Evolutionary conservation across 75 land plant genomes (phyloP), one percentile per base, ranked within the genome.

Genomic region (Pinus taeda): DNA sequence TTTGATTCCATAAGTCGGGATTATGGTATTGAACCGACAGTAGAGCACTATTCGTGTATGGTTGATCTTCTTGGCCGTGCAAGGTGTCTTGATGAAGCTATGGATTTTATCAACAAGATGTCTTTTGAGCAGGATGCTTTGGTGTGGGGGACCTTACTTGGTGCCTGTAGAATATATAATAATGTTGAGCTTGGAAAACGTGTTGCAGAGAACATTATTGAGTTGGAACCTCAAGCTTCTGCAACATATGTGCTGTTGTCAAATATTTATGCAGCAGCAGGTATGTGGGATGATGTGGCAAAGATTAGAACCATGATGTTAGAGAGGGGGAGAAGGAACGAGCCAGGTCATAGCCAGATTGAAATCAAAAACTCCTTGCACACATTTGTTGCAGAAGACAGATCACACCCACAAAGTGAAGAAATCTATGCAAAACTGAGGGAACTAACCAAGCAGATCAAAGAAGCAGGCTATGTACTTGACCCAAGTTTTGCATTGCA

Each of bases 361-460:
- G 61, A 60, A 60, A 60, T 60, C 17, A 60, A 60, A n/a, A 60
- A 60, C 61, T 18, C 18, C 18, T 18, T 60, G 21, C 21, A 60
- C 21, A 18, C 61, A 15, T 60, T 60, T 60, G 18, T 18, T 60
- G 61, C 61, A 18, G 61, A n/a, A 60, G 61, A 60, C 61, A 18
- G 61, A 60, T n/a, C 18, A 0, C 61, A 60, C 21, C 18, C 21
- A 60, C 61, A 18, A 60, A 45, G 49, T 45, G 49, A 45, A 45
- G 49, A 45, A 45, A 45, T 45, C 7, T 45, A 45, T 45, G 49
- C 63, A 39, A 76, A 58, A 78, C 57, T 79, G 42, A 56, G 55
- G 17, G 63, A 57, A 17, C 36, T 79, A 29, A 42, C 60, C n/a
- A 29, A 79, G 49, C 79, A 76, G 60, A 60, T 79, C 69, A 76